phyloP scores from a whole-genome alignment of 306 rosid species.

The Citrullus mucosospermus region DNA sequence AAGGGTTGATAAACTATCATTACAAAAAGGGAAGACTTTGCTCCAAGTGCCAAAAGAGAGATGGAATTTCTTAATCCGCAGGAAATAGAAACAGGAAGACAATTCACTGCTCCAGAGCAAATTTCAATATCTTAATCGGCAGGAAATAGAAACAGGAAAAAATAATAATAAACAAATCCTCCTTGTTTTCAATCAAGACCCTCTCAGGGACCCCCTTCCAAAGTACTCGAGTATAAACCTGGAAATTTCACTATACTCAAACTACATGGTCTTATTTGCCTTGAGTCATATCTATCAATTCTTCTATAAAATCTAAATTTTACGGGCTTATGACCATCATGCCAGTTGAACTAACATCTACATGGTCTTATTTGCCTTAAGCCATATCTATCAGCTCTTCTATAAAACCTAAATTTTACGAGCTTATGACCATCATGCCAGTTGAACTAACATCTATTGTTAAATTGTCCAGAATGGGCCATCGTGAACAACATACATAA shows the following conservation, averaged over 20 bases:
- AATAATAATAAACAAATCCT: background rate
- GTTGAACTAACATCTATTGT: background rate
- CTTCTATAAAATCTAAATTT: too few relatives aligned
- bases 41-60: background rate
- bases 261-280: background rate
- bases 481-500: background rate
- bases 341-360: background rate
- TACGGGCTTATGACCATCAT: too few relatives aligned
- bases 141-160: background rate
- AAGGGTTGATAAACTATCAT: background rate
- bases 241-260: background rate
- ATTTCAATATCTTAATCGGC: background rate
- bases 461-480: background rate
- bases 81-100: background rate
- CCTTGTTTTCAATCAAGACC: background rate
- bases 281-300: background rate
- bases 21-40: background rate
- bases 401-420: background rate
- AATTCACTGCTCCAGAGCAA: background rate
- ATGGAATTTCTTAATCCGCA: background rate
- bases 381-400: background rate
- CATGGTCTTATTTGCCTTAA: background rate
- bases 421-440: background rate
- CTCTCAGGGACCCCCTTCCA: background rate
- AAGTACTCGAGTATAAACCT: background rate